phyloP scores from a whole-genome alignment of 2,329 filamentous ascomycete species.

The Arthrobotrys pseudoclavata region DNA sequence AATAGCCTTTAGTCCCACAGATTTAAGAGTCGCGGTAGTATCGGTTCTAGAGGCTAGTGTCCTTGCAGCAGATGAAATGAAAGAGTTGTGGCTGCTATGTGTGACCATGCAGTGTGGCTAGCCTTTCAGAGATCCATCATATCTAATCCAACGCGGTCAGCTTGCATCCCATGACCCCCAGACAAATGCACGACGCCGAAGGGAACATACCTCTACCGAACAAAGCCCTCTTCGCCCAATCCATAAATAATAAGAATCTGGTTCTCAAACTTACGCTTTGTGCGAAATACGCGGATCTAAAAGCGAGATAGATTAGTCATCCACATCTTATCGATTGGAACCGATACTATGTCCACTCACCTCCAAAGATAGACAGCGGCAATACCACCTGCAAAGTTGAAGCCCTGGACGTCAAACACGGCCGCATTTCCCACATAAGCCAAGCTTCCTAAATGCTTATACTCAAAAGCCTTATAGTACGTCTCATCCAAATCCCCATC shows the following conservation, averaged over 20 bases:
- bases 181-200: neutral
- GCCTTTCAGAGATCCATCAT: conserved; percentile 53
- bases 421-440: conserved; percentile 97
- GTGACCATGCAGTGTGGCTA: neutral
- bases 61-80: neutral
- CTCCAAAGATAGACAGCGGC: conserved; percentile 97
- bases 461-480: conserved; percentile 94
- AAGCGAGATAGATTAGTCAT: conserved; percentile 2
- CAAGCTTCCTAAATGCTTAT: conserved; percentile 88
- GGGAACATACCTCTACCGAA: conserved; percentile 87
- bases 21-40: neutral
- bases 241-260: conserved; percentile 90
- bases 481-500: conserved; percentile 93
- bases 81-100: neutral
- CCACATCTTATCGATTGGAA: neutral
- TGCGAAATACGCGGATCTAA: conserved; percentile 81
- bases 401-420: conserved; percentile 80
- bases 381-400: conserved; percentile 83
- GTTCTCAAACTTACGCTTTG: conserved; percentile 96
- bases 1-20: neutral
- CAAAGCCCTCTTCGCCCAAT: conserved; percentile 95
- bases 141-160: conserved; percentile 37
- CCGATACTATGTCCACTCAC: conserved; percentile 69
- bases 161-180: neutral
- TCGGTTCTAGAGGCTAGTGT: neutral